Percentiles rank a stretch among this genome's conserved stretches.
phyloP scores from a whole-genome alignment of 495 filamentous ascomycete species.

The Cryomyces antarcticus region DNA sequence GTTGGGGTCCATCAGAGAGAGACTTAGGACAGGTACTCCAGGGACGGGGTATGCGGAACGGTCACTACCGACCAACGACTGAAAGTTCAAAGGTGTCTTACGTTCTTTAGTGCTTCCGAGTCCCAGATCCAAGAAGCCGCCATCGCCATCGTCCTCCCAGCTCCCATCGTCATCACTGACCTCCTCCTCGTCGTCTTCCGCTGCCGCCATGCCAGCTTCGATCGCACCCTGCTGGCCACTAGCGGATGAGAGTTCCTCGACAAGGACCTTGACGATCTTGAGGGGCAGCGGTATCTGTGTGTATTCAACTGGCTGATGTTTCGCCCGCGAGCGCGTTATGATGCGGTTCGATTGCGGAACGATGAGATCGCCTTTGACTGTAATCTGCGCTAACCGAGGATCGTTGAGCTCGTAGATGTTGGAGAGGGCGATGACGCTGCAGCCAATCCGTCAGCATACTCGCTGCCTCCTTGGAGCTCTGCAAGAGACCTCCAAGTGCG shows the following conservation, averaged over 20 bases:
- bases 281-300: slow-evolving; percentile 72
- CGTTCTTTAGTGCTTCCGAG: slow-evolving; percentile 12
- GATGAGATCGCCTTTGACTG: slow-evolving; percentile 82
- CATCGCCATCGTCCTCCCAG: slow-evolving; percentile 72
- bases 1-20: slow-evolving; percentile 2
- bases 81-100: background rate
- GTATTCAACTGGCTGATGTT: slow-evolving; percentile 57
- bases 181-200: slow-evolving; percentile 16
- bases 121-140: slow-evolving; percentile 41
- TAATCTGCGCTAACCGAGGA: slow-evolving; percentile 51
- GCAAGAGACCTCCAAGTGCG: background rate
- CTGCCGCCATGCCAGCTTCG: slow-evolving; percentile 14
- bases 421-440: slow-evolving; percentile 69
- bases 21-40: too few species aligned
- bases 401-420: slow-evolving; percentile 79
- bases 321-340: slow-evolving; percentile 76
- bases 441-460: slow-evolving; percentile 16
- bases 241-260: slow-evolving; percentile 65
- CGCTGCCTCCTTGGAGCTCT: background rate
- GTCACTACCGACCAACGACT: too few species aligned
- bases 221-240: slow-evolving; percentile 7
- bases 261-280: slow-evolving; percentile 90
- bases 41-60: too few species aligned
- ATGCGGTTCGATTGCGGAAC: slow-evolving; percentile 64
- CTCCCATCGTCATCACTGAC: slow-evolving; percentile 48